These are phyloP conservation scores for Extremus antarcticus DNA, from an alignment of 495 filamentous ascomycete genomes.

Conservation along the genomic window DNA sequence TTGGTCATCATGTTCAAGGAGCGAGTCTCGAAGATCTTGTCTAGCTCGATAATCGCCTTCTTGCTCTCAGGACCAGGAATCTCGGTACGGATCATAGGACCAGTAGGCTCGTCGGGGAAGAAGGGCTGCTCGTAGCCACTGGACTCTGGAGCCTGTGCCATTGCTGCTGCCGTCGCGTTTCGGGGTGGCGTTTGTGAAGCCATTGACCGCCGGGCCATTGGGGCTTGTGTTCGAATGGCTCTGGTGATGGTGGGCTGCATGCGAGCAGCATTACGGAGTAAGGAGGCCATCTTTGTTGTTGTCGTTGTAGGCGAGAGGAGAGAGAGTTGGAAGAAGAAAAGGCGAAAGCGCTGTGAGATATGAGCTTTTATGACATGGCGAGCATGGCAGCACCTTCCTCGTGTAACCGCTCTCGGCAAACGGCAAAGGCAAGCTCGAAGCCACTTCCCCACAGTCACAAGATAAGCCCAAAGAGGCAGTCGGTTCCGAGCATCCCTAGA, in stretches of 20 bases:
- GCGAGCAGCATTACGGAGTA: constrained; percentile 13
- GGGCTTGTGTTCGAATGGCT: background rate
- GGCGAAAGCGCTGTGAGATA: background rate
- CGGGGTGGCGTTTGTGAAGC: constrained; percentile 16
- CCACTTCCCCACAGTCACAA: background rate
- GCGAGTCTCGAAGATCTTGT: constrained; percentile 85
- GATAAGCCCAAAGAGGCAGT: no score
- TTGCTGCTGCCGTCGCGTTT: constrained; percentile 10
- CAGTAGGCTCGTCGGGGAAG: constrained; percentile 57
- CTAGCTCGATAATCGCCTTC: constrained; percentile 58
- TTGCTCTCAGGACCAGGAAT: constrained; percentile 76
- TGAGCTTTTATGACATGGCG: no score
- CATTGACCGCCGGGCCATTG: constrained; percentile 7
- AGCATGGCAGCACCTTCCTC: no score
- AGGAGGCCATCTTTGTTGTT: constrained; percentile 15
- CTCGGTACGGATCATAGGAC: constrained; percentile 54
- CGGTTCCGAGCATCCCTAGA: no score
- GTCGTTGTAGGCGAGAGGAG: background rate
- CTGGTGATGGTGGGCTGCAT: constrained; percentile 10
- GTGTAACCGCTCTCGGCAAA: background rate
- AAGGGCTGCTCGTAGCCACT: constrained; percentile 22
- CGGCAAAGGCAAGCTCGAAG: background rate
- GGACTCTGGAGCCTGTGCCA: background rate
- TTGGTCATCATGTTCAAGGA: constrained; percentile 88
- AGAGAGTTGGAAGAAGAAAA: background rate